These are phyloP conservation scores for Saccharomyces mikatae DNA, from an alignment of 805 yeast genomes.

Conservation along the genomic window DNA sequence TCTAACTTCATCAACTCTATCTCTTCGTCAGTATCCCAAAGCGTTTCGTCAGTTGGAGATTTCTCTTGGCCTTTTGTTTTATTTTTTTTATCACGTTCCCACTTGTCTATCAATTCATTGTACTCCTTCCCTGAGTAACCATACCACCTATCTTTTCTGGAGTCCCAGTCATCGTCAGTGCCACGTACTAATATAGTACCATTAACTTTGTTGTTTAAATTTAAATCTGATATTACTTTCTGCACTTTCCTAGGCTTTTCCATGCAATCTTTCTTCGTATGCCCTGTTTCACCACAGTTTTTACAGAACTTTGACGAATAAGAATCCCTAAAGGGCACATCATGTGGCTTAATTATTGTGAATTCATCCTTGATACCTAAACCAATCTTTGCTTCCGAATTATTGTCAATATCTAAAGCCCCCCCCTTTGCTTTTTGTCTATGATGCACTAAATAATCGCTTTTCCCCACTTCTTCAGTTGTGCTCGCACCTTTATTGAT, in stretches of 20 bases:
- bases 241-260: slow-evolving; percentile 43
- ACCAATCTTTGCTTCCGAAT: slow-evolving; percentile 47
- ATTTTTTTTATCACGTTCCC: slow-evolving; percentile 32
- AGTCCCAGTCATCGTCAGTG: slow-evolving; percentile 42
- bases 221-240: slow-evolving; percentile 23
- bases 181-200: slow-evolving; percentile 15
- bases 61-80: slow-evolving; percentile 9
- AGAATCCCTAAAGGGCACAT: slow-evolving; percentile 12
- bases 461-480: slow-evolving; percentile 8
- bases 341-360: slow-evolving; percentile 1
- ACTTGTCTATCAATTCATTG: slow-evolving; percentile 39
- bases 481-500: slow-evolving; percentile 19
- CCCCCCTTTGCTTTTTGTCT: slow-evolving; percentile 34
- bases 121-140: slow-evolving; percentile 66
- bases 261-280: slow-evolving; percentile 45
- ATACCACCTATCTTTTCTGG: slow-evolving; percentile 73
- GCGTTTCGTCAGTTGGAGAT: slow-evolving; percentile 6
- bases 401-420: slow-evolving; percentile 34
- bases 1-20: slow-evolving; percentile 38
- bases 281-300: slow-evolving; percentile 52
- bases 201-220: slow-evolving; percentile 21
- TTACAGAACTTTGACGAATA: slow-evolving; percentile 33
- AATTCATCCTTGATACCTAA: slow-evolving; percentile 46
- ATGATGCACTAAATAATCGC: slow-evolving; percentile 53
- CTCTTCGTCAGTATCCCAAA: slow-evolving; percentile 38